These are phyloP conservation scores for Lycium barbarum DNA, from an alignment of 257 asterid species.

Conservation along the genomic window DNA sequence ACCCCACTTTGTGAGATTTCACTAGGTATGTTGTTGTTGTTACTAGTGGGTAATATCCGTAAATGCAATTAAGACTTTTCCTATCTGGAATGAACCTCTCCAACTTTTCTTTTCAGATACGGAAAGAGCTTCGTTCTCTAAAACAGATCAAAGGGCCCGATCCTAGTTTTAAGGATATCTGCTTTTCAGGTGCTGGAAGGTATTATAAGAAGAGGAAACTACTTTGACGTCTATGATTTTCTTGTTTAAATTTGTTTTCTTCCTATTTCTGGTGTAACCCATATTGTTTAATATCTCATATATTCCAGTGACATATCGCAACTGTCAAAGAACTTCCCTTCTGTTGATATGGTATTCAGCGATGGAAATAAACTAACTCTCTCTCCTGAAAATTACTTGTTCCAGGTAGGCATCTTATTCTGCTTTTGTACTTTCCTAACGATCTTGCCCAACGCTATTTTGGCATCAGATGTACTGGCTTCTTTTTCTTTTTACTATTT, in stretches of 20 bases:
- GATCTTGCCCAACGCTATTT: background rate
- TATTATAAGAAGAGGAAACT: constrained; percentile 35
- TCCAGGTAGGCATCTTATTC: constrained; percentile 61
- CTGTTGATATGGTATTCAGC: constrained; percentile 81
- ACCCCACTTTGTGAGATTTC: too few species aligned
- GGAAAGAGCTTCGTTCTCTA: constrained; percentile 64
- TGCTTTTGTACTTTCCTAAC: constrained; percentile 24
- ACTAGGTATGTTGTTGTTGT: too few species aligned
- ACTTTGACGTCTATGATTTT: background rate
- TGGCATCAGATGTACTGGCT: background rate
- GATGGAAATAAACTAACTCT: constrained; percentile 78
- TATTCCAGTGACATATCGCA: constrained; percentile 66
- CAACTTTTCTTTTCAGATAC: constrained; percentile 49
- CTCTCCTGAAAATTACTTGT: constrained; percentile 91
- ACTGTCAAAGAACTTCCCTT: constrained; percentile 73
- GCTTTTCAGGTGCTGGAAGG: constrained; percentile 98
- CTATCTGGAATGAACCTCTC: constrained; percentile 1
- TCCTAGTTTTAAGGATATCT: constrained; percentile 79
- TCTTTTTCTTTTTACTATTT: constrained; percentile 24
- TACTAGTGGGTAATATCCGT: background rate
- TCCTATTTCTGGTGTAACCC: constrained; percentile 30
- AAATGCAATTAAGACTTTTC: background rate
- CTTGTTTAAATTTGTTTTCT: background rate
- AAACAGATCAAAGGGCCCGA: constrained; percentile 87
- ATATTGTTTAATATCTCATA: constrained; percentile 43